Evolutionary conservation across 306 rosid genomes (phyloP), one percentile per base, ranked within the genome.

Genomic region (Hylodesmum podocarpum): DNA sequence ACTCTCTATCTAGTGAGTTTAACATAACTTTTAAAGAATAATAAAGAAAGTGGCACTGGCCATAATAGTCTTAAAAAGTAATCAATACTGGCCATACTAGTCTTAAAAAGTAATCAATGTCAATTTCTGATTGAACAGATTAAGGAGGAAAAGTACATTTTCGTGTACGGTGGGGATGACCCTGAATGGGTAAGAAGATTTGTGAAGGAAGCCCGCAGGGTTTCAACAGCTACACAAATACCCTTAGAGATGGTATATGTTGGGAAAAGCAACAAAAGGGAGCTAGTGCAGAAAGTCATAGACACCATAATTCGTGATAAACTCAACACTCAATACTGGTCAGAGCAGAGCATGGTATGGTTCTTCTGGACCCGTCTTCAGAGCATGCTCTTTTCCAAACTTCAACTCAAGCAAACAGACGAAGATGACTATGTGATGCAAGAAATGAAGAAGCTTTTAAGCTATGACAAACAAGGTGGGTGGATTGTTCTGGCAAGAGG

Each of bases 311-410:
- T 19, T 8, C 49, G 70, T 0, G 91, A 87, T 11, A 85, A 85
- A 34, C 84, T 89, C 8, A 51, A 73, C n/a, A 78, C 87, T 0
- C 66, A 72, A 4, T 47, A 72, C 64, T 89, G 89, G 94, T 66
- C 76, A 77, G 90, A 85, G 34, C 85, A 55, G 2, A 78, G 84
- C 72, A 81, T 83, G 91, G 72, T 87, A 16, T 87, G 91, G 94
- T 89, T 87, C 88, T 87, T 87, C 79, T 89, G 91, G 94, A 84
- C 84, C 6, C 75, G 91, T 3, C 78, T 89, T 0, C 90, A 87
- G 66, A 89, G 94, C 87, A 89, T 89, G 91, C 71, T 87, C 9
- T 80, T 85, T 72, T 89, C 94, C 19, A 87, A 89, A 81, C 82
- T 89, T 15, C 91, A 89, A 16, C 82, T 80, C 7, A 75, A 50